phyloP scores from a whole-genome alignment of 768 basidiomycete genomes.

The Amanita pseudoporphyria region DNA sequence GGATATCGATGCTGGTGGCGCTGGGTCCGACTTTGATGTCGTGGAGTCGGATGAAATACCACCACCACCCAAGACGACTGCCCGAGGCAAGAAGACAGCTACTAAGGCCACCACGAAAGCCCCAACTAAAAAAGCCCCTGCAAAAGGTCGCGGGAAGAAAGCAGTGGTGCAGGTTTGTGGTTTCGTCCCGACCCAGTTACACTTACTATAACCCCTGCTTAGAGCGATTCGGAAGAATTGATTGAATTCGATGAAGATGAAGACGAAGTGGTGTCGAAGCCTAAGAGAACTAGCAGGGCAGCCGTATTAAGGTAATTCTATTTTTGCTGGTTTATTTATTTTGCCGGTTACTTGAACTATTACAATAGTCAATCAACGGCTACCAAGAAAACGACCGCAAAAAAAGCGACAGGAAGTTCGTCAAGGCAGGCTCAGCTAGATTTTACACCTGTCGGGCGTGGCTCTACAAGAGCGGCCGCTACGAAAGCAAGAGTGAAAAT shows the following conservation, averaged over 20 bases:
- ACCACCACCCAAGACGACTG: conserved; percentile 23
- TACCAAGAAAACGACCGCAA: conserved; percentile 31
- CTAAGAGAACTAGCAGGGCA: conserved; percentile 54
- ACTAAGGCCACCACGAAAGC: conserved; percentile 21
- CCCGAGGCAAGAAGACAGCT: conserved; percentile 18
- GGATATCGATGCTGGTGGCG: conserved; percentile 49
- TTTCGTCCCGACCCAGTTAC: background rate
- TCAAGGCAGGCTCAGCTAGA: conserved; percentile 47
- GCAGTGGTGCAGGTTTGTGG: conserved; percentile 26
- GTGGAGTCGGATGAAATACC: conserved; percentile 37
- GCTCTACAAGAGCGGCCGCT: conserved; percentile 57
- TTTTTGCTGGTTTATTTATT: background rate
- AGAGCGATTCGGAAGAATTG: conserved; percentile 38
- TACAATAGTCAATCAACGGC: conserved; percentile 23
- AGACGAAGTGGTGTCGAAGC: conserved; percentile 34
- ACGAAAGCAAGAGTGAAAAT: conserved; percentile 57
- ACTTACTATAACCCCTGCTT: background rate
- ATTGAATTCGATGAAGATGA: conserved; percentile 50
- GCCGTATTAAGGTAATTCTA: conserved; percentile 49
- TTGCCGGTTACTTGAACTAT: background rate
- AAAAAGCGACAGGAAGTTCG: conserved; percentile 40
- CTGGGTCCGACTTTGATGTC: conserved; percentile 45
- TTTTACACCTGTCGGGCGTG: conserved; percentile 52
- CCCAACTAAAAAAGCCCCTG: conserved; percentile 30
- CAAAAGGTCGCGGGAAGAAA: conserved; percentile 48